phyloP scores from a whole-genome alignment of 2,329 filamentous ascomycete species.

The Trichoderma sp. region DNA sequence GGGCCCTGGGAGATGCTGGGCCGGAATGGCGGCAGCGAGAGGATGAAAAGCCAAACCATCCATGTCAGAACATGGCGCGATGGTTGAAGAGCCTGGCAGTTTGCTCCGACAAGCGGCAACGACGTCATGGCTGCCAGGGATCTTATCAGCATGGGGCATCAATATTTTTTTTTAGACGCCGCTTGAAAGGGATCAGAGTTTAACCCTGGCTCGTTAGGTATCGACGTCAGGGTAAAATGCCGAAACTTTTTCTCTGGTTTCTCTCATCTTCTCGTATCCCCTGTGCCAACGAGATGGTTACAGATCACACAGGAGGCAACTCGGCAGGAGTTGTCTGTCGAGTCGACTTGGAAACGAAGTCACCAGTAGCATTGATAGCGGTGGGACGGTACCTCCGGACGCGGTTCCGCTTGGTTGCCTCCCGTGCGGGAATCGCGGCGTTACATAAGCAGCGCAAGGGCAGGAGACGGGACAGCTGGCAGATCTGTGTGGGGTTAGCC shows the following conservation, averaged over 20 bases:
- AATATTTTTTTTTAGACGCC: conserved; percentile 16
- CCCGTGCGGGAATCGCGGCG: conserved; percentile 15
- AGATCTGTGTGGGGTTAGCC: conserved; percentile 26
- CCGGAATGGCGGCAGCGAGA: neutral
- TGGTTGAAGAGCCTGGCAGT: neutral
- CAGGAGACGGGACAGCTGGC: neutral
- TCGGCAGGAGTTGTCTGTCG: neutral
- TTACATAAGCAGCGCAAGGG: conserved; percentile 11
- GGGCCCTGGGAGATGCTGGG: neutral
- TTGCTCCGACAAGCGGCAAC: conserved; percentile 17
- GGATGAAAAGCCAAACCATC: neutral
- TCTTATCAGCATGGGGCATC: conserved; percentile 14
- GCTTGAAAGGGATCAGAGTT: conserved; percentile 9
- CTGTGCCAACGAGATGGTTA: conserved; percentile 12
- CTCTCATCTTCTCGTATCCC: neutral
- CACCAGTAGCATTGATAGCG: neutral
- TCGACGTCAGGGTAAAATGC: conserved; percentile 1
- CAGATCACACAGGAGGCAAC: conserved; percentile 12
- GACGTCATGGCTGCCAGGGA: conserved; percentile 20
- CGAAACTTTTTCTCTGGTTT: neutral
- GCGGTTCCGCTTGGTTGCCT: conserved; percentile 20
- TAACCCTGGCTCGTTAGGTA: conserved; percentile 22
- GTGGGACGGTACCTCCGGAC: conserved; percentile 16
- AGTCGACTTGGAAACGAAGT: neutral
- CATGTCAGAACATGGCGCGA: conserved; percentile 9